Percentiles rank a stretch among this genome's conserved stretches.
These are phyloP conservation scores for Amanita rubescens DNA, from an alignment of 768 basidiomycete genomes.

Conservation along the genomic window DNA sequence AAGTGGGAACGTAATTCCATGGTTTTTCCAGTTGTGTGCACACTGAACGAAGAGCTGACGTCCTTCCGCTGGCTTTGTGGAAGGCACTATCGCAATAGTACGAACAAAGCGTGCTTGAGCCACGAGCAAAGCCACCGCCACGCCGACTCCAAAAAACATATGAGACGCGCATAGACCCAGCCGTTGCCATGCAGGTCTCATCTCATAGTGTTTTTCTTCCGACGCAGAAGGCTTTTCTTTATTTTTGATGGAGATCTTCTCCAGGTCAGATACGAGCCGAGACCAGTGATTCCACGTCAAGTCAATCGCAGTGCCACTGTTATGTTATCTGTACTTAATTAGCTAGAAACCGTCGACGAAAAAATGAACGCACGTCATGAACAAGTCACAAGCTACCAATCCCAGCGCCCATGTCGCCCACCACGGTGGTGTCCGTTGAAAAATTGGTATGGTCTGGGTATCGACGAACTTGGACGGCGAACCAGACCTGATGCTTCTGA, in stretches of 20 bases:
- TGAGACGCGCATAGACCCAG: constrained; percentile 22
- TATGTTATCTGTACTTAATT: constrained; percentile 5
- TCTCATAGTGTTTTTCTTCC: constrained; percentile 13
- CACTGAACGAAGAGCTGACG: constrained; percentile 24
- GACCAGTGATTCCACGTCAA: constrained; percentile 30
- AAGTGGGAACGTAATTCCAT: constrained; percentile 21
- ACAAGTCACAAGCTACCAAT: constrained; percentile 6
- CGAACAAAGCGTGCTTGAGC: constrained; percentile 26
- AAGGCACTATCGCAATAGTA: constrained; percentile 20
- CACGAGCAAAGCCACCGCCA: constrained; percentile 22
- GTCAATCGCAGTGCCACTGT: constrained; percentile 24
- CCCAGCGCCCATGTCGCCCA: constrained; percentile 8
- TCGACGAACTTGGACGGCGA: constrained; percentile 2
- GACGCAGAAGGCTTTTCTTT: constrained; percentile 5
- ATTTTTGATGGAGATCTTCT: constrained; percentile 14
- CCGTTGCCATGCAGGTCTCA: constrained; percentile 29
- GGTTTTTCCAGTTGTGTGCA: constrained; percentile 21
- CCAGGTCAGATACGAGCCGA: constrained; percentile 16
- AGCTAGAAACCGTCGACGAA: not conserved
- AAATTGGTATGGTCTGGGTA: not conserved
- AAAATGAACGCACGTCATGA: constrained; percentile 3
- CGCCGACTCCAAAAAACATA: constrained; percentile 22
- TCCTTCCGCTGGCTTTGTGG: constrained; percentile 9
- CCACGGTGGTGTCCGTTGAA: constrained; percentile 7
- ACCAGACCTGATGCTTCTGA: constrained; percentile 1